Evolutionary conservation across 441 rosid species (phyloP).

Genomic region (Jatropha podagrica): DNA sequence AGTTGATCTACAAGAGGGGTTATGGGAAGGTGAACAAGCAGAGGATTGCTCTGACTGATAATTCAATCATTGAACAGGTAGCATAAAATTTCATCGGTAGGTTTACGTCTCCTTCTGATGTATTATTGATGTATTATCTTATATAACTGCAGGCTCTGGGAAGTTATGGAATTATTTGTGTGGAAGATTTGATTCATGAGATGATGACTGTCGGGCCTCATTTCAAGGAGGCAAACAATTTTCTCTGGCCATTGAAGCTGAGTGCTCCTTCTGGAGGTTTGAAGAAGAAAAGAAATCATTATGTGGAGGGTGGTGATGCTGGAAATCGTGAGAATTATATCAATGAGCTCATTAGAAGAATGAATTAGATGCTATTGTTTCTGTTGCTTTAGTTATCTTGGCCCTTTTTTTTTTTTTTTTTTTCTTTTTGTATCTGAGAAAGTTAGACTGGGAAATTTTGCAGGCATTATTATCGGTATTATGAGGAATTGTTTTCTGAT

Average conservation of each 20-base stretch:
- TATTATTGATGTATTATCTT: background rate
- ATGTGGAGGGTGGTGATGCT: slow-evolving; percentile 79
- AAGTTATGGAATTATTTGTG: slow-evolving; percentile 54
- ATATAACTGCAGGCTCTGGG: slow-evolving; percentile 49
- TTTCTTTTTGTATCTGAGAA: background rate
- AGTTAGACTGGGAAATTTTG: background rate
- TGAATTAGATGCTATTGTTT: slow-evolving; percentile 41
- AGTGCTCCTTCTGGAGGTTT: slow-evolving; percentile 73
- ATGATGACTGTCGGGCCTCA: slow-evolving; percentile 76
- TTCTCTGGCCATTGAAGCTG: slow-evolving; percentile 76
- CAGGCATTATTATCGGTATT: background rate
- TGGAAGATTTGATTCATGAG: slow-evolving; percentile 70
- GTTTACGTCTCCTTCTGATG: background rate
- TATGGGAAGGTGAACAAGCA: slow-evolving; percentile 68
- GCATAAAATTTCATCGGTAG: background rate
- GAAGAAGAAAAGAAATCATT: slow-evolving; percentile 76
- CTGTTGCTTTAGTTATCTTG: background rate
- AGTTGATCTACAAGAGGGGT: slow-evolving; percentile 75
- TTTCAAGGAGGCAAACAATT: slow-evolving; percentile 77
- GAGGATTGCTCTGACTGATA: slow-evolving; percentile 67
- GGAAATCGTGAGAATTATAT: slow-evolving; percentile 72
- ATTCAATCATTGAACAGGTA: slow-evolving; percentile 69
- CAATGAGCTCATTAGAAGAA: slow-evolving; percentile 65
- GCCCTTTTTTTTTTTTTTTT: background rate
- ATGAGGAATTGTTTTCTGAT: background rate